Evolutionary conservation across 768 basidiomycete genomes (phyloP), one percentile per base, ranked within the genome.

Genomic region (Holtermannia corniformis): DNA sequence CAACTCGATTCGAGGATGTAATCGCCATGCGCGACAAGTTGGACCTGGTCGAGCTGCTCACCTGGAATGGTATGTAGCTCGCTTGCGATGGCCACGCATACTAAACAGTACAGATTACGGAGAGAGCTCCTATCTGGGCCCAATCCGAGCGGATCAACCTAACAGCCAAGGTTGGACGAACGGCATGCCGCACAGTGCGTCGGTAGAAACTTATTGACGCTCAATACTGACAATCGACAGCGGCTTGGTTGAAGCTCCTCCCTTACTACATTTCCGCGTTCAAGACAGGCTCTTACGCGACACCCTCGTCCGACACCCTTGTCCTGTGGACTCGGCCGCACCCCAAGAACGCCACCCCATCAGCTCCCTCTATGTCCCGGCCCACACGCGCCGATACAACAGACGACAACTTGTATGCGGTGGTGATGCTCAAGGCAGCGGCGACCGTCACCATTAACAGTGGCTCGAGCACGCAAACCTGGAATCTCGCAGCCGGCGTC

Each of bases 21-120:
- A 59, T 74, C 28, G 54, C 53, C 5, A 60, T 72, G 58, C 58
- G 75, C 14, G 56, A 61, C 49, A 46, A 64, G 53, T 42, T 75
- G 19, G 69, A 71, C 50, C 55, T 72, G 2, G 62, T 68, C 23
- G 72, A 75, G 56, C 62, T 74, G 47, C 58, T 73, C 52, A 68
- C 70, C 22, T 74, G 73, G 73, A 74, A 74, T 55, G 73, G 71
- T 70, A 47, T 48, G 68, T 57, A 19, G 16, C 4, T 20, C 14
- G 22, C 13, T 20, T 20, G 41, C 22, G 4, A 5, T 27, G 12
- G 45, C 41, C 0, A 43, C n/a, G n/a, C n/a, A 13, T 23, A 19
- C 41, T 56, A 23, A n/a, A 19, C 28, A n/a, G 24, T 19, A 10
- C 44, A 63, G 57, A 72, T 50, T 70, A 62, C 47, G 70, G 70